These are phyloP conservation scores for Tephrocybe sp. DNA, from an alignment of 768 basidiomycete species.

Conservation along the genomic window DNA sequence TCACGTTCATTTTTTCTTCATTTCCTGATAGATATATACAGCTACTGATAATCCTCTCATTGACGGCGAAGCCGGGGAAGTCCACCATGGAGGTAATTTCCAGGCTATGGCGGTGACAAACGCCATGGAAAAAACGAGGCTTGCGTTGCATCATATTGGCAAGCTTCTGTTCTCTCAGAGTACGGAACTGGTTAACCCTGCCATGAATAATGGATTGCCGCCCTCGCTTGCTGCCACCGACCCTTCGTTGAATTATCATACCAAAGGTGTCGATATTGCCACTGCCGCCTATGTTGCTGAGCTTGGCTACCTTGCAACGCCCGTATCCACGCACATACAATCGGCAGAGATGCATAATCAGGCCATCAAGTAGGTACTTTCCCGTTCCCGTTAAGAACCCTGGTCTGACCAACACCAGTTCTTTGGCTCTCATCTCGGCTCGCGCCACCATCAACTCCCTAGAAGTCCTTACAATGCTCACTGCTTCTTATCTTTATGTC, in stretches of 20 bases:
- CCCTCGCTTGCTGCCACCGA: slow-evolving; percentile 74
- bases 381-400: neutral
- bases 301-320: slow-evolving; percentile 74
- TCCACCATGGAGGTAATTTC: slow-evolving; percentile 87
- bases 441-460: slow-evolving; percentile 70
- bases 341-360: slow-evolving; percentile 88
- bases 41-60: slow-evolving; percentile 85
- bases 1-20: neutral
- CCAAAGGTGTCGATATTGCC: slow-evolving; percentile 79
- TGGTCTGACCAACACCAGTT: slow-evolving; percentile 27
- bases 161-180: slow-evolving; percentile 70
- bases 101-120: slow-evolving; percentile 78
- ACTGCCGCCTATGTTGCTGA: slow-evolving; percentile 81
- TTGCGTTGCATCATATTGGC: slow-evolving; percentile 68
- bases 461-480: slow-evolving; percentile 69
- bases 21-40: slow-evolving; percentile 26
- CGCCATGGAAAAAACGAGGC: slow-evolving; percentile 87
- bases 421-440: slow-evolving; percentile 70
- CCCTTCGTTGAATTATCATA: slow-evolving; percentile 76
- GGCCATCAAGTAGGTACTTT: slow-evolving; percentile 65
- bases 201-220: slow-evolving; percentile 78
- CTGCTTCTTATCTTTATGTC: slow-evolving; percentile 70
- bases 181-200: slow-evolving; percentile 77
- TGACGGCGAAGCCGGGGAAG: slow-evolving; percentile 60
- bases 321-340: slow-evolving; percentile 79